Evolutionary conservation across 306 rosid genomes (phyloP).

Genomic region (Pyrus bretschneideri): DNA sequence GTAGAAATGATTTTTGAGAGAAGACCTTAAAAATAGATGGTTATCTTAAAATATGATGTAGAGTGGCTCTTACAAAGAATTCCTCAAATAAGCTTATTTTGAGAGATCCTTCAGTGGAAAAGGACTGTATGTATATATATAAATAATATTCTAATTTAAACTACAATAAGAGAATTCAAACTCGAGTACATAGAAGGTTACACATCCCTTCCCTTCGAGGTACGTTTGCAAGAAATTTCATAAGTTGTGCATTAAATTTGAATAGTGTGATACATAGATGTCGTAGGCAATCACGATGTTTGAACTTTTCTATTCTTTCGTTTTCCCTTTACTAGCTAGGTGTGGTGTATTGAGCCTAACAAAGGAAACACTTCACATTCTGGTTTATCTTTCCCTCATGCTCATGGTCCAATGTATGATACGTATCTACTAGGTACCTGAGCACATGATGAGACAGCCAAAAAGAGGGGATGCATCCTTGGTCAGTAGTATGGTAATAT

Average conservation of each 20-base stretch:
- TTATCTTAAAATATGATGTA: too few species aligned
- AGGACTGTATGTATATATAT: too few species aligned
- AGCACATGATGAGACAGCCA: neutral
- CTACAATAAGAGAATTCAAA: too few species aligned
- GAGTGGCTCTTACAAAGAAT: too few species aligned
- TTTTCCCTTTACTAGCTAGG: slow-evolving; percentile 15
- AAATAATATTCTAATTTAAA: neutral
- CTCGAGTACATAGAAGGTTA: neutral
- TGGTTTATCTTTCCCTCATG: slow-evolving; percentile 9
- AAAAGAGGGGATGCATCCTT: neutral
- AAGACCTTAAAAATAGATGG: too few species aligned
- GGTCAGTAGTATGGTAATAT: neutral
- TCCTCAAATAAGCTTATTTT: too few species aligned
- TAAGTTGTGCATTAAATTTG: neutral
- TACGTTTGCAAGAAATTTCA: neutral
- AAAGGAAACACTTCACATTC: neutral
- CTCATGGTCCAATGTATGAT: neutral
- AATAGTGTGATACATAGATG: neutral
- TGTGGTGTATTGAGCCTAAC: neutral
- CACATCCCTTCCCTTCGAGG: neutral
- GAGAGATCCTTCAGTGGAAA: too few species aligned
- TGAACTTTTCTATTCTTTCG: slow-evolving; percentile 1
- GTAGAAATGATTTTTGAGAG: too few species aligned
- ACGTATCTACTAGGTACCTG: too few species aligned
- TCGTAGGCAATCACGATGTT: slow-evolving; percentile 14